Conservation (phyloP, 202 grass and related monocot genomes). For the Hordeum pubiflorum region DNA sequence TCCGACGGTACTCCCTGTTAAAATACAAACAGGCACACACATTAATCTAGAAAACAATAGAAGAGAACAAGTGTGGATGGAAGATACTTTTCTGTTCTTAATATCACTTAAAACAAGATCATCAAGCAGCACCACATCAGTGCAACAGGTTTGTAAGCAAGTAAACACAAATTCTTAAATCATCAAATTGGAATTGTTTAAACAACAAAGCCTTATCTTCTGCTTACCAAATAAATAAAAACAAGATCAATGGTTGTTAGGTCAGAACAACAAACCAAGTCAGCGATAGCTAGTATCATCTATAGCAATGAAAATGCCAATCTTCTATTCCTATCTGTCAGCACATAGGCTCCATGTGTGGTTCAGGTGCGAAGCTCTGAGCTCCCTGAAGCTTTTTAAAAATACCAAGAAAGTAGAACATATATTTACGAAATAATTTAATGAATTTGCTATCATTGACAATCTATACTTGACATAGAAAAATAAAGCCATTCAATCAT, state of each 20-base stretch:
- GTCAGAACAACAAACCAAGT: slow-evolving; percentile 8
- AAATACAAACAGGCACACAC: slow-evolving; percentile 25
- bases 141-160: slow-evolving; percentile 14
- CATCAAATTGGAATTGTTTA: not conserved
- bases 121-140: not conserved
- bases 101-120: slow-evolving; percentile 14
- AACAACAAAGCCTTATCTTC: not conserved
- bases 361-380: not conserved
- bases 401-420: not conserved
- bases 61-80: slow-evolving; percentile 4
- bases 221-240: not conserved
- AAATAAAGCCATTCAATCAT: not conserved
- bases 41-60: slow-evolving; percentile 12
- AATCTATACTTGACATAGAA: slow-evolving; percentile 16
- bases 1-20: slow-evolving; percentile 48
- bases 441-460: slow-evolving; percentile 15
- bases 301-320: slow-evolving; percentile 4
- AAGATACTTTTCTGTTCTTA: not conserved
- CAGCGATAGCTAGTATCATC: slow-evolving; percentile 14
- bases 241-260: not conserved
- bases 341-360: not conserved
- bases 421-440: slow-evolving; percentile 1
- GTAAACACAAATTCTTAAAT: not conserved
- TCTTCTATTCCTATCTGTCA: slow-evolving; percentile 15
- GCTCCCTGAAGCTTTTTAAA: slow-evolving; percentile 11